Percentiles rank a stretch among this genome's conserved stretches.
These are phyloP conservation scores for Comarum palustre DNA, from an alignment of 306 rosid genomes.

Conservation along the genomic window DNA sequence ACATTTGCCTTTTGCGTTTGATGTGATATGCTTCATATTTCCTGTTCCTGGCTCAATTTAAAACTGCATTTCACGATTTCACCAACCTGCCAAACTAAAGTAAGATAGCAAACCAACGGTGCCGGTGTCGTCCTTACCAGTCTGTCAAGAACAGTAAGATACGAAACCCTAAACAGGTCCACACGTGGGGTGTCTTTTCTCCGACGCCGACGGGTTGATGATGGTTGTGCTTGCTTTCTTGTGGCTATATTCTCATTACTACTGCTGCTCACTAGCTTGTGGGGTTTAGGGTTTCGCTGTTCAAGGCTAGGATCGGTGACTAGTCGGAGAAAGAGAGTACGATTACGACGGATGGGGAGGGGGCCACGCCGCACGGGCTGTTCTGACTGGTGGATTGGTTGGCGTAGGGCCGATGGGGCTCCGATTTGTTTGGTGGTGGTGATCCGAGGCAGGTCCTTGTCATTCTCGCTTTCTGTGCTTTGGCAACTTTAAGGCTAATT, in stretches of 20 bases:
- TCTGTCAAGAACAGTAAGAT: not conserved
- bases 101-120: not conserved
- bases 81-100: not conserved
- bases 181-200: slow-evolving; percentile 35
- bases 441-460: slow-evolving; percentile 17
- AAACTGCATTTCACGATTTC: not conserved
- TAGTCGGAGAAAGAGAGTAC: not conserved
- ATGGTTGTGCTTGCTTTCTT: not conserved
- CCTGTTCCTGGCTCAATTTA: not conserved
- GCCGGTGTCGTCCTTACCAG: not conserved
- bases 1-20: slow-evolving; percentile 3
- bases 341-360: slow-evolving; percentile 17
- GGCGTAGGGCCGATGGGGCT: slow-evolving; percentile 23
- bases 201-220: slow-evolving; percentile 16
- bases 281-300: slow-evolving; percentile 14
- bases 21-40: not conserved
- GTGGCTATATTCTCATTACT: not conserved
- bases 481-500: slow-evolving; percentile 13
- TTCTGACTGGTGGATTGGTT: slow-evolving; percentile 21
- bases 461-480: slow-evolving; percentile 13
- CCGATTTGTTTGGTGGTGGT: slow-evolving; percentile 20
- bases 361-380: slow-evolving; percentile 33
- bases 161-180: slow-evolving; percentile 3
- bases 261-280: too few relatives aligned
- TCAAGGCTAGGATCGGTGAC: not conserved